Evolutionary conservation across 2,329 filamentous ascomycete species (phyloP).

Genomic region (Hirsutella thompsonii): DNA sequence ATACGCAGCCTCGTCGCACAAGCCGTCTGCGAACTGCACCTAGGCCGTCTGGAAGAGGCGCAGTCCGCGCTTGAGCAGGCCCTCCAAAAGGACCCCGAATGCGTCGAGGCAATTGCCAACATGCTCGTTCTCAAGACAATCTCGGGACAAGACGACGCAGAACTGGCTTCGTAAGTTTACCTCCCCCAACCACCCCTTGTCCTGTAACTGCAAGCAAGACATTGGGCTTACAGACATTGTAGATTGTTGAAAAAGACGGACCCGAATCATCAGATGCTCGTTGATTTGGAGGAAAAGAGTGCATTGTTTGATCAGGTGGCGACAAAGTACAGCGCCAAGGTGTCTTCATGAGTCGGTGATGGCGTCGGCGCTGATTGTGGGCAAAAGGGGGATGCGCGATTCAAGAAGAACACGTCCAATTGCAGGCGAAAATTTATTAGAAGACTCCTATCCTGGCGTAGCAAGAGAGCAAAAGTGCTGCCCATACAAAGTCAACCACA

Average conservation of each 20-base stretch:
- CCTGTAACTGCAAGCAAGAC: background rate
- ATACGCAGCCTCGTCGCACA: constrained; percentile 69
- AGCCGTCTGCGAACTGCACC: constrained; percentile 81
- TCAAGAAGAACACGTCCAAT: background rate
- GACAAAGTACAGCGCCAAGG: constrained; percentile 77
- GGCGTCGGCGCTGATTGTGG: background rate
- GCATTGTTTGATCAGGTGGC: constrained; percentile 78
- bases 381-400: background rate
- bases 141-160: constrained; percentile 55
- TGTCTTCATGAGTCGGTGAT: constrained; percentile 35
- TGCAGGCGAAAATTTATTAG: too few relatives aligned
- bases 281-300: constrained; percentile 73
- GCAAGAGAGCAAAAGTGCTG: too few relatives aligned
- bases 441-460: background rate
- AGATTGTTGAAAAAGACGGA: constrained; percentile 46
- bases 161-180: constrained; percentile 52
- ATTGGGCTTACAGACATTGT: constrained; percentile 6
- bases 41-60: constrained; percentile 79
- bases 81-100: constrained; percentile 56
- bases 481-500: too few relatives aligned
- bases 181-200: too few relatives aligned
- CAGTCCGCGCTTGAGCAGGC: constrained; percentile 77
- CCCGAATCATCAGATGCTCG: constrained; percentile 56
- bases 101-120: constrained; percentile 71
- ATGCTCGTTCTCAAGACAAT: constrained; percentile 67